Base-by-base conservation (phyloP, 768 basidiomycete species). In the Neoboletus magnificus region DNA sequence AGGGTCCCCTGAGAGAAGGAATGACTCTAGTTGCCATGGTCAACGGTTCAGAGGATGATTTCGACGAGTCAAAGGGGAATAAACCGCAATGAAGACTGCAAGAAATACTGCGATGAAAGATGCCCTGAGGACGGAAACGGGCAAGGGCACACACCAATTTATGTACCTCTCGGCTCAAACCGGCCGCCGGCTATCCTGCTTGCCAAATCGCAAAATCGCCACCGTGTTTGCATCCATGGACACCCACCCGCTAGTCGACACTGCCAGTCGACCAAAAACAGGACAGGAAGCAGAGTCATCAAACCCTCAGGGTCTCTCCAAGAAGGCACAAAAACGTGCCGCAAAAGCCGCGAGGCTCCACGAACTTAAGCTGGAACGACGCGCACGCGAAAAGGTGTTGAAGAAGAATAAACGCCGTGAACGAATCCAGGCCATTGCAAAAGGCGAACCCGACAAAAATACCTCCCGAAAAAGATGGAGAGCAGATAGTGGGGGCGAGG, bases 241-340 rank as follows among this genome's bases (percentile, higher is more conserved):
- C 32, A 57, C 50, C 22, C 32, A 32, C 40, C 37, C 37, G 25
- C 56, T 58, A 47, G 46, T 62, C 25, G 57, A 60, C 43, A 45
- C 32, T 48, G 52, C 54, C 37, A 40, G 54, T 58, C 55, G 61
- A 48, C 48, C 41, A 47, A 48, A 52, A 25, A 64, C 64, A 52
- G 47, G 37, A 58, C 61, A 54, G 16, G 49, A 54, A 44, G 23
- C 44, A 36, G 54, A 58, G 29, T 44, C 49, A 48, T 59, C 59
- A 51, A 61, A 56, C 55, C 52, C 56, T 40, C 62, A 58, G 41
- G 67, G 77, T 33, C 79, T 86, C 54, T 91, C 91, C 32, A 93
- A 93, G 70, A 91, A 82, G 30, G 87, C 89, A 3, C 79, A 82
- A 64, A 93, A 93, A 70, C 87, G 81, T 66, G 82, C 84, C 3